Base-by-base conservation (phyloP, 495 filamentous ascomycete genomes). In the Aspergillus ostianus region DNA sequence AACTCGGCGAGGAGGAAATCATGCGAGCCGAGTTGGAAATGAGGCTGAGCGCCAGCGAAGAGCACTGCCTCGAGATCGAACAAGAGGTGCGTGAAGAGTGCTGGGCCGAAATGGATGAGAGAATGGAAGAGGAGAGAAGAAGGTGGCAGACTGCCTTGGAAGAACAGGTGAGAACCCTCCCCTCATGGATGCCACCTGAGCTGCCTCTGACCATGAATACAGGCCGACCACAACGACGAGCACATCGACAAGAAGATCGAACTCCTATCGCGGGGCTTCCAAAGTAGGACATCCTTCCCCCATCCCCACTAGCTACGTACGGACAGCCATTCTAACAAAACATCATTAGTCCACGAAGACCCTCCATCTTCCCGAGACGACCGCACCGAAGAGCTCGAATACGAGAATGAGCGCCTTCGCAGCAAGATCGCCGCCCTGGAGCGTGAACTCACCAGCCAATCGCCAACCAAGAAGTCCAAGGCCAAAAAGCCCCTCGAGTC, bases 201-300 rank as follows among this genome's bases (percentile, higher is more conserved):
- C 12, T 29, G 26, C 60, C 41, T 55, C 70, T 73, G 47, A 74
- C 51, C 20, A n/a, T 4, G 23, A 2, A 26, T 36, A 17, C 56
- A 81, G 77, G 66, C 74, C 56, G 86, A 82, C 44, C 78, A 77
- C 45, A 79, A 83, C 41, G 90, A 96, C 46, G 91, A 91, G 69
- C 92, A 94, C 73, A 80, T 95, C 58, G 92, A 97, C 70, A 82
- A 84, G 63, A 98, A 98, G 75, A 81, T 97, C 10, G 94, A 97
- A 66, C 84, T 97, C 21, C 77, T 96, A 51, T 86, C 88, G 51
- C 80, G 87, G 44, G 83, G 84, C 17, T 87, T 93, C 45, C 82
- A 82, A 62, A 80, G 79, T 80, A 69, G 68, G 21, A 26, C 8
- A 17, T 45, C 41, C 4, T 8, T 19, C 10, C 19, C 8, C 6